Conservation (phyloP, 129 eudicot species). For the Glebionis coronaria region DNA sequence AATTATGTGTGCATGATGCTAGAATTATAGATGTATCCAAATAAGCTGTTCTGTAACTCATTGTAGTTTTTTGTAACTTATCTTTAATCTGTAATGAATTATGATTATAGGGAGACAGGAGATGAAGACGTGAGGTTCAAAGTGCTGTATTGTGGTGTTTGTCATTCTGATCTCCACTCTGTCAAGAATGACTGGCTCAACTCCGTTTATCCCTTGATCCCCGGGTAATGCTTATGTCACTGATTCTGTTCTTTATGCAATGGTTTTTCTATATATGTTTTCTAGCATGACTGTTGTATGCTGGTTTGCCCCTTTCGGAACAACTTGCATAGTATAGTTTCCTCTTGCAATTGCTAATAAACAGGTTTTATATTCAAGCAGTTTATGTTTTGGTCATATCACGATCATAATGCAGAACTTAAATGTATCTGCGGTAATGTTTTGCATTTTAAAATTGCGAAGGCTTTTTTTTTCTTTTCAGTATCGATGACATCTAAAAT, state of each 20-base stretch:
- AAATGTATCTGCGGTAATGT: not conserved
- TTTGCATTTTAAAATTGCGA: too few relatives aligned
- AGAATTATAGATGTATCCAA: too few relatives aligned
- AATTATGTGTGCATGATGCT: too few relatives aligned
- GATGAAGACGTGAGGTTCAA: conserved; percentile 67
- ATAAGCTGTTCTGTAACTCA: not conserved
- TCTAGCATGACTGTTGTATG: not conserved
- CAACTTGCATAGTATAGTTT: not conserved
- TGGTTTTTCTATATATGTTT: not conserved
- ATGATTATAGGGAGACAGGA: conserved; percentile 52
- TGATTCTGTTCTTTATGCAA: not conserved
- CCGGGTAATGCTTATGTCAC: conserved; percentile 39
- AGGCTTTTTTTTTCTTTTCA: too few relatives aligned
- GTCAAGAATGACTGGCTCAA: conserved; percentile 57
- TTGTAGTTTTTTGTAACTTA: not conserved
- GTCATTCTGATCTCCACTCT: conserved; percentile 72
- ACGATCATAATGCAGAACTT: not conserved
- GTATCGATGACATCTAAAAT: too few relatives aligned
- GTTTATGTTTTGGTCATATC: not conserved
- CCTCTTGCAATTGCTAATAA: not conserved
- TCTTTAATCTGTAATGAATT: not conserved
- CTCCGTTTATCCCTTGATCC: conserved; percentile 54
- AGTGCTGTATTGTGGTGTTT: conserved; percentile 52
- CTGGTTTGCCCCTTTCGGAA: not conserved
- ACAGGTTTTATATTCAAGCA: not conserved